Evolutionary conservation across 139 green algal species (phyloP).

Genomic region (Chlamydomonas sp.): DNA sequence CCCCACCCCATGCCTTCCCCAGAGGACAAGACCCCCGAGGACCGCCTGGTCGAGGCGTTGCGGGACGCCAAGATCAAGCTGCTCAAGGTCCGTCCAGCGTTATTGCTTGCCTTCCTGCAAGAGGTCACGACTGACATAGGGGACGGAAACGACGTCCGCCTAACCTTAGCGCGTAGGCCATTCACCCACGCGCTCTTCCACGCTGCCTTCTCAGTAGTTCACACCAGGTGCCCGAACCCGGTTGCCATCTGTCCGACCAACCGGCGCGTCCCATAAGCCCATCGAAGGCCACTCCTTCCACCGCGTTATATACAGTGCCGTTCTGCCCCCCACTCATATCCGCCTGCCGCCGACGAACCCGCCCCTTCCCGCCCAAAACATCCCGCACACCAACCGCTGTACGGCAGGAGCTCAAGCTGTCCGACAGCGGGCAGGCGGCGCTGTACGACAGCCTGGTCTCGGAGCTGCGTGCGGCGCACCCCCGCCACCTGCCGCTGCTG

Average conservation of each 20-base stretch:
- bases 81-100: conserved; percentile 56
- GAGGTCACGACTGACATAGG: neutral
- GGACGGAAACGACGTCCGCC: too few relatives aligned
- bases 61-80: conserved; percentile 79
- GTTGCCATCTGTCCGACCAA: too few relatives aligned
- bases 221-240: too few relatives aligned
- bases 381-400: neutral
- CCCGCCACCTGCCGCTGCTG: conserved; percentile 77
- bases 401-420: conserved; percentile 45
- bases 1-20: neutral
- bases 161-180: too few relatives aligned
- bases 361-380: neutral
- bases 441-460: conserved; percentile 45
- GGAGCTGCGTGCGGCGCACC: conserved; percentile 58
- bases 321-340: too few relatives aligned
- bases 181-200: too few relatives aligned
- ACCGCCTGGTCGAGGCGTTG: conserved; percentile 66
- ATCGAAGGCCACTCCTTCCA: too few relatives aligned
- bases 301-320: too few relatives aligned
- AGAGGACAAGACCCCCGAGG: conserved; percentile 3
- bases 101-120: neutral
- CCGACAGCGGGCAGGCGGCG: conserved; percentile 12
- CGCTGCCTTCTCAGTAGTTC: too few relatives aligned
- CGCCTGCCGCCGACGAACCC: too few relatives aligned
- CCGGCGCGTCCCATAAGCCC: too few relatives aligned